These are phyloP conservation scores for Pleurotus djamor DNA, from an alignment of 768 basidiomycete genomes.

Conservation along the genomic window DNA sequence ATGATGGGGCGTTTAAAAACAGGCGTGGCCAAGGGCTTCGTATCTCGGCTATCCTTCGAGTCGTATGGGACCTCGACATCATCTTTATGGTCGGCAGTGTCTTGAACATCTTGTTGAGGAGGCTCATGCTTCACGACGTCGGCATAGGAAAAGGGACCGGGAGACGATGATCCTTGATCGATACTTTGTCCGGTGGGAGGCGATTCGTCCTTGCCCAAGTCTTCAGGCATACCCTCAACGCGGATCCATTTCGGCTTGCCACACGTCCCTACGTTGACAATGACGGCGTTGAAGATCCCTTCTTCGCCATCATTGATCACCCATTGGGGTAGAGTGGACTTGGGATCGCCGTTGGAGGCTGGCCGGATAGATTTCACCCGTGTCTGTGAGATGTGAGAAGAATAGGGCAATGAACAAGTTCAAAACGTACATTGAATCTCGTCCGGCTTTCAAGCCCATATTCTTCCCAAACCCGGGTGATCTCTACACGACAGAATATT, in stretches of 20 bases:
- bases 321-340: slow-evolving; percentile 32
- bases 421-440: slow-evolving; percentile 34
- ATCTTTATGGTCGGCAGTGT: neutral
- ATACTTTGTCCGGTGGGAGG: too few relatives aligned
- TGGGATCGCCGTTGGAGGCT: slow-evolving; percentile 14
- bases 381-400: slow-evolving; percentile 15
- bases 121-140: neutral
- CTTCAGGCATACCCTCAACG: slow-evolving; percentile 41
- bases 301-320: slow-evolving; percentile 45
- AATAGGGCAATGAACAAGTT: too few relatives aligned
- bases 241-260: slow-evolving; percentile 42
- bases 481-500: slow-evolving; percentile 21
- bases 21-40: slow-evolving; percentile 14
- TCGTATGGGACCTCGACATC: neutral
- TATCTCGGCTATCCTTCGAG: neutral
- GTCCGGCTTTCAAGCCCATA: slow-evolving; percentile 47
- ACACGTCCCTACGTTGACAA: slow-evolving; percentile 47
- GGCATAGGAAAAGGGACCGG: neutral
- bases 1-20: slow-evolving; percentile 33
- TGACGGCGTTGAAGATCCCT: slow-evolving; percentile 47
- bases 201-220: slow-evolving; percentile 9
- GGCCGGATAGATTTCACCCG: slow-evolving; percentile 33
- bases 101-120: neutral
- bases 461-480: slow-evolving; percentile 41
- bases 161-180: too few relatives aligned